Percentiles rank a stretch among this genome's conserved stretches.
Conservation (phyloP, 495 filamentous ascomycete genomes). For the Trypethelium eluteriae region DNA sequence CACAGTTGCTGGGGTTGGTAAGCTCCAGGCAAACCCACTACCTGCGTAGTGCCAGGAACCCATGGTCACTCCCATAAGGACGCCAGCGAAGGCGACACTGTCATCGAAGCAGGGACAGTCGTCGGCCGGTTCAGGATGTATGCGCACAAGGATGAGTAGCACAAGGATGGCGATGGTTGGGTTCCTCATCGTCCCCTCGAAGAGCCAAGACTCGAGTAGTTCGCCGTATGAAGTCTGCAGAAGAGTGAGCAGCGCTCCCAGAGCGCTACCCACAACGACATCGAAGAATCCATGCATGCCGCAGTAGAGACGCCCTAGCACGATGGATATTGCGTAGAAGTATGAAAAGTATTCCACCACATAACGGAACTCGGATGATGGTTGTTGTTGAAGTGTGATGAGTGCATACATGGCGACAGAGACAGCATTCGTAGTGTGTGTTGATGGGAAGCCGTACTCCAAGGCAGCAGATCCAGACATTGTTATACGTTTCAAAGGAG, state of each 20-base stretch:
- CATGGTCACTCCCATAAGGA: slow-evolving; percentile 70
- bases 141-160: slow-evolving; percentile 67
- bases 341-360: slow-evolving; percentile 58
- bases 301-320: slow-evolving; percentile 86
- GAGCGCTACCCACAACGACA: slow-evolving; percentile 64
- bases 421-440: slow-evolving; percentile 93
- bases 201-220: slow-evolving; percentile 58
- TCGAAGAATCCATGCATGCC: slow-evolving; percentile 98
- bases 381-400: slow-evolving; percentile 50
- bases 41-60: slow-evolving; percentile 67
- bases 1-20: slow-evolving; percentile 53
- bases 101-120: slow-evolving; percentile 98
- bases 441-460: slow-evolving; percentile 95
- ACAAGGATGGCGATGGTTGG: slow-evolving; percentile 53
- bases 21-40: slow-evolving; percentile 47
- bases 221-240: slow-evolving; percentile 66
- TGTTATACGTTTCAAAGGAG: slow-evolving; percentile 86
- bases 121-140: slow-evolving; percentile 93
- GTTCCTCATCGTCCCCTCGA: slow-evolving; percentile 47
- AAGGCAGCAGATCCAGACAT: slow-evolving; percentile 92
- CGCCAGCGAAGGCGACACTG: slow-evolving; percentile 85
- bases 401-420: slow-evolving; percentile 85
- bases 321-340: slow-evolving; percentile 80
- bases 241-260: slow-evolving; percentile 62
- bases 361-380: slow-evolving; percentile 44